Evolutionary conservation across 139 green algal species (phyloP).

Genomic region (Spirogloea muscicola): DNA sequence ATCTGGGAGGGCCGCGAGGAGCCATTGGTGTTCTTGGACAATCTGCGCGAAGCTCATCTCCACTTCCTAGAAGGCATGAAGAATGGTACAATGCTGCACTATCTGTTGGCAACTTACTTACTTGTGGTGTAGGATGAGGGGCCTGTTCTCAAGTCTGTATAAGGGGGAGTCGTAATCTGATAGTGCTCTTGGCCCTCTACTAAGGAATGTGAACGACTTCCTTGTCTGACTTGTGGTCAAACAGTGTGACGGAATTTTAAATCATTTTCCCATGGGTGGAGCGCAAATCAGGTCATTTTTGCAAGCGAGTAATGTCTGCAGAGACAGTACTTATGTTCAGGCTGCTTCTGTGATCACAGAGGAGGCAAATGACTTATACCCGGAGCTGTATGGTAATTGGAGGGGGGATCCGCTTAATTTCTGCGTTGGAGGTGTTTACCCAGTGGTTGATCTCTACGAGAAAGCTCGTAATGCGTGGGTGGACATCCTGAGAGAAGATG

Average conservation of each 20-base stretch:
- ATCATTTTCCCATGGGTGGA: too few relatives aligned
- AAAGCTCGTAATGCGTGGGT: slow-evolving; percentile 29
- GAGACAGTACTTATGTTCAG: too few relatives aligned
- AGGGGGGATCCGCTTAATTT: slow-evolving; percentile 59
- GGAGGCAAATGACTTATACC: slow-evolving; percentile 51
- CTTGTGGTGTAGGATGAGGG: too few relatives aligned
- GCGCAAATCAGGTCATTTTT: too few relatives aligned
- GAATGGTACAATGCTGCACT: slow-evolving; percentile 37
- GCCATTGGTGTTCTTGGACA: slow-evolving; percentile 48
- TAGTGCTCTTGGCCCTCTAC: too few relatives aligned
- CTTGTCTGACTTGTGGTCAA: too few relatives aligned
- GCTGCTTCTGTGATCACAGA: slow-evolving; percentile 25
- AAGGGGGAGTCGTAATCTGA: too few relatives aligned
- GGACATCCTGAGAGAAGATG: slow-evolving; percentile 26
- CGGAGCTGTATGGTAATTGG: slow-evolving; percentile 56
- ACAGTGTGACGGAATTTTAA: too few relatives aligned
- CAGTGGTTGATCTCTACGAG: slow-evolving; percentile 53
- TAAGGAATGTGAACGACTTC: too few relatives aligned
- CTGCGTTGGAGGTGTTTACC: slow-evolving; percentile 56
- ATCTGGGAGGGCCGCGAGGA: slow-evolving; percentile 55
- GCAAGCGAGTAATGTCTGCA: too few relatives aligned
- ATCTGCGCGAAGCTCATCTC: slow-evolving; percentile 58
- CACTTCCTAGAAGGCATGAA: slow-evolving; percentile 56
- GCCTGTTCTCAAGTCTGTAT: too few relatives aligned
- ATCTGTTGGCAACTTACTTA: too few relatives aligned